Evolutionary conservation across 805 yeast genomes (phyloP).

Genomic region (Candida insectalens): DNA sequence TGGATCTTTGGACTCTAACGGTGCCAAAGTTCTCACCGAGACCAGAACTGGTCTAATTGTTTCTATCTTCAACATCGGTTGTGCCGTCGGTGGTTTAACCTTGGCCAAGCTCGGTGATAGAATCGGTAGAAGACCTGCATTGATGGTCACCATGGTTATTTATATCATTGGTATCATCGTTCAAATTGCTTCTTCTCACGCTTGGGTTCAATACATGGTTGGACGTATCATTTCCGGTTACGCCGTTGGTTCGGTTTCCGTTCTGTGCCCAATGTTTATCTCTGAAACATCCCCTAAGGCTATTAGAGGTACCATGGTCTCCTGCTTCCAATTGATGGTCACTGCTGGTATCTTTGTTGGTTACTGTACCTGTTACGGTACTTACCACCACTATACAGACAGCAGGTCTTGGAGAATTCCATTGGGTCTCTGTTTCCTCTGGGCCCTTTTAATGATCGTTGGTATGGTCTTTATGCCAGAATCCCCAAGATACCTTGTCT

Average conservation of each 20-base stretch:
- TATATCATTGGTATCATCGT: conserved; percentile 53
- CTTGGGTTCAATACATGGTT: conserved; percentile 56
- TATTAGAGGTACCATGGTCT: conserved; percentile 62
- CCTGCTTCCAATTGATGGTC: conserved; percentile 60
- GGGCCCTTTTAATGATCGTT: conserved; percentile 39
- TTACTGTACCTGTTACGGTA: conserved; percentile 57
- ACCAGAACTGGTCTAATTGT: conserved; percentile 54
- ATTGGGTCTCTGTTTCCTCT: conserved; percentile 36
- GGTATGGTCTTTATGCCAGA: conserved; percentile 59
- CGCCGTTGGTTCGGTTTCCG: conserved; percentile 46
- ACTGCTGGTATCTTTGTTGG: conserved; percentile 67
- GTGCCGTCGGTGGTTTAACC: conserved; percentile 62
- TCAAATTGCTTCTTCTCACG: conserved; percentile 42
- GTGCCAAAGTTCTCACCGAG: conserved; percentile 32
- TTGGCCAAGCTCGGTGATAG: conserved; percentile 49
- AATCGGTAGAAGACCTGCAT: conserved; percentile 49
- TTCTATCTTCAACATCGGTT: conserved; percentile 61
- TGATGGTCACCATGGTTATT: conserved; percentile 41
- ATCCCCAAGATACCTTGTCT: conserved; percentile 56
- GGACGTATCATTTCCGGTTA: conserved; percentile 53
- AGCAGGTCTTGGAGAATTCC: conserved; percentile 64
- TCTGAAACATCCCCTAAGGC: conserved; percentile 64
- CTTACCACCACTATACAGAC: conserved; percentile 37
- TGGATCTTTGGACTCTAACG: conserved; percentile 32
- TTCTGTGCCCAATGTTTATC: conserved; percentile 47